Base-by-base conservation (phyloP, 495 filamentous ascomycete genomes). In the Pyronema omphalodes region DNA sequence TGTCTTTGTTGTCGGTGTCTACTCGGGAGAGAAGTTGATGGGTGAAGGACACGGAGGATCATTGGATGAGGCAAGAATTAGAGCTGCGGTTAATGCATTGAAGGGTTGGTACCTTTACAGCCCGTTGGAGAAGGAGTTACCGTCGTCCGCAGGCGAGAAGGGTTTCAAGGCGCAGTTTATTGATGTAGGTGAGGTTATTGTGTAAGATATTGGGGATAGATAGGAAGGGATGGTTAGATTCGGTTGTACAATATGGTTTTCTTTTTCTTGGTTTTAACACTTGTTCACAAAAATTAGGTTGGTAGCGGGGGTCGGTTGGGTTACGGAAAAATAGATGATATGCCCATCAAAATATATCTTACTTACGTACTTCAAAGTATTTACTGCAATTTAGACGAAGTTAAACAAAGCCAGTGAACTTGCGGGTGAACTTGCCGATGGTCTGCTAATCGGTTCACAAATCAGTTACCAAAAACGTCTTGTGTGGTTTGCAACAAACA, bases 21-120 rank as follows among this genome's bases (percentile, higher is more conserved):
- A 80, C 71, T 84, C 80, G 40, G 93, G 89, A 17, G 68, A 74
- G 54, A 87, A 96, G 63, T 83, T 86, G 74, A 71, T 98, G 46
- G 88, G 91, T 51, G 89, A 96, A 69, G 93, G 79, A 34, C 71
- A 78, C 54, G 91, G 82, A 37, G 67, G 76, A 48, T 84, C 74
- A 69, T 71, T 96, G 54, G 68, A 84, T 53, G 78, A 85, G 67
- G 89, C 84, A 52, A 78, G 84, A 58, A 72, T 74, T 44, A 74
- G 84, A 62, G 91, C 91, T 11, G 76, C 86, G 40, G 83, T 89
- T 45, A 77, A 82, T 50, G 79, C 89, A 14, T 71, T 98, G 59
- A 93, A 93, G 73, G 73, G 77, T 14, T 98, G 93, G 93, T 98
- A 96, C 69, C 72, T 96, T 54, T 98, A 98, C 69, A 84, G 78